Evolutionary conservation across 306 rosid species (phyloP), one percentile per base, ranked within the genome.

Genomic region (Trifolium dubium): DNA sequence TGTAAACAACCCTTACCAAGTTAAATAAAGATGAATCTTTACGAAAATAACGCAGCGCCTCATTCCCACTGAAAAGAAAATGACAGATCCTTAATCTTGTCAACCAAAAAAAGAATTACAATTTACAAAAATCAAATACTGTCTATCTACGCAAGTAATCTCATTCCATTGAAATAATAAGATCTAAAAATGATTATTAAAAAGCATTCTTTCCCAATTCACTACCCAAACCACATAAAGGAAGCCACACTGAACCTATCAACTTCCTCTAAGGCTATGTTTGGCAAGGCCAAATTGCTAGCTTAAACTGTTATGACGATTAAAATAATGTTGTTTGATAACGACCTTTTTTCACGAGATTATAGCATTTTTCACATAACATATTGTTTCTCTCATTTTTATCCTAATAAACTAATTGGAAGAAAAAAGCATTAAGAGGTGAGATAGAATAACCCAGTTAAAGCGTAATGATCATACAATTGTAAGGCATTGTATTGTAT

Each of bases 11-110:
- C 53, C 88, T 72, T 86, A 92, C 98, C 79, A 87, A 28, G 76
- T 89, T 84, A 83, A 91, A 93, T 28, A 93, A 76, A 10, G 86
- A 79, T 1, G 86, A 87, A n/a, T 93, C 96, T 68, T 85, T 91
- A 30, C 80, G 84, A 83, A 93, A 93, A 86, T 93, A 93, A 67
- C 85, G 71, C 61, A 91, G 91, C 0, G 98, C 98, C 73, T 93
- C 97, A 77, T 91, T 79, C 72, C 98, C 97, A 43, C 77, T 90
- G 84, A 73, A 63, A 74, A 79, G 64, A 72, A 46, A 40, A 40
- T 37, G 34, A 54, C 13, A 70, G 66, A 53, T 34, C n/a, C 55
- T 35, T 18, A 77, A 61, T 17, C 32, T 71, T 6, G 61, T 37
- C 68, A 77, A 19, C 6, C 61, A 11, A 12, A 49, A 23, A 79